Evolutionary conservation across 169 alveolate species (phyloP).

Genomic region (Plasmodium gaboni): DNA sequence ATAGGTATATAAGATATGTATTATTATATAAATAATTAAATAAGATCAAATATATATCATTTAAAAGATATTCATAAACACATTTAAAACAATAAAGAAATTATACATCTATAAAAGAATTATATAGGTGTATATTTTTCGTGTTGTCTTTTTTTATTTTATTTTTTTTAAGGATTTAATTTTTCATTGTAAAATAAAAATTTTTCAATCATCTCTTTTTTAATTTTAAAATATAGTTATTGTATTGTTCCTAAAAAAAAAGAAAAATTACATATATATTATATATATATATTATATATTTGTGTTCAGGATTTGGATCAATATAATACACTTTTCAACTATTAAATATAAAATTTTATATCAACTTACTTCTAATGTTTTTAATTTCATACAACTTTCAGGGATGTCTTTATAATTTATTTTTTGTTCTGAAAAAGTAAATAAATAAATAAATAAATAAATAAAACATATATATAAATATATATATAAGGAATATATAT

Average conservation of each 20-base stretch:
- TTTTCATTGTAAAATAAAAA: neutral
- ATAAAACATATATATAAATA: constrained; percentile 6
- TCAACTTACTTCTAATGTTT: constrained; percentile 61
- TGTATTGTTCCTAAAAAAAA: constrained; percentile 59
- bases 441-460: neutral
- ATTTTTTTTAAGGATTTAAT: constrained; percentile 18
- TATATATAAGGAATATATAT: neutral
- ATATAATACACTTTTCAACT: neutral
- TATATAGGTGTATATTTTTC: neutral
- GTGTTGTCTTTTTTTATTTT: constrained; percentile 11
- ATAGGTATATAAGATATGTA: constrained; percentile 6
- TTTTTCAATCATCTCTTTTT: constrained; percentile 36
- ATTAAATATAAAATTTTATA: neutral
- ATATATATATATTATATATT: neutral
- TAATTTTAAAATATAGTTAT: constrained; percentile 56
- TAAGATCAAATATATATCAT: constrained; percentile 37
- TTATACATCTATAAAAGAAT: constrained; percentile 25
- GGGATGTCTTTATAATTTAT: constrained; percentile 68
- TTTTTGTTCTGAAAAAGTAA: constrained; percentile 38
- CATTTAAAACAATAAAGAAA: constrained; percentile 1
- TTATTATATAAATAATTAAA: constrained; percentile 11
- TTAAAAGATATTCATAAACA: constrained; percentile 57
- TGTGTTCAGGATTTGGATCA: no score
- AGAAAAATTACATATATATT: neutral
- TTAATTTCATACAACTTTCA: constrained; percentile 74